Evolutionary conservation across 116 monocot genomes (phyloP), one percentile per base, ranked within the genome.

Genomic region (Posidonia oceanica): DNA sequence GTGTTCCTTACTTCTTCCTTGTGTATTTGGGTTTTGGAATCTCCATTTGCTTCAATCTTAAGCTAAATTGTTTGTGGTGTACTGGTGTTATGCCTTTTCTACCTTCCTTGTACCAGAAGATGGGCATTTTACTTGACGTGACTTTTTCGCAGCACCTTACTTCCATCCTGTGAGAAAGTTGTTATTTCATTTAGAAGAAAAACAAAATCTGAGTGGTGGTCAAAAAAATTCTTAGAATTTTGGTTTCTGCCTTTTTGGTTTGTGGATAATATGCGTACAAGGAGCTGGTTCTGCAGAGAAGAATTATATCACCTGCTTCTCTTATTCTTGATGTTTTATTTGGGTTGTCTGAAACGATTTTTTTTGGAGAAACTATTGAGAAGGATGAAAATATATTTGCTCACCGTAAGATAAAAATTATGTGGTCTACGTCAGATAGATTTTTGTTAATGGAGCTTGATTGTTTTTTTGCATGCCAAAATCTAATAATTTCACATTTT

Each of bases 31-130:
- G 5, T 4, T 71, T 71, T 39, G 70, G 40, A 70, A 58, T 59
- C 17, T 70, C 18, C 36, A 39, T 53, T 52, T 36, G 68, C 68
- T 68, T 68, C 15, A 54, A 23, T 44, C 53, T 14, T 68, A 22
- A 53, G 36, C 3, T 14, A 29, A 22, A 29, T 52, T 13, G 20
- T n/a, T 7, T 64, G 7, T 29, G 39, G 51, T 11, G 20, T 52
- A 18, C 1, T 54, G 3, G 4, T 12, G 5, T 6, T 52, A 37
- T 68, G 36, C 66, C 36, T 68, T 68, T 68, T n/a, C 16, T 67
- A 52, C n/a, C 21, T 51, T 3, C 8, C 52, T 12, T 53, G 53
- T 22, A 17, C 14, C 22, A 29, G 14, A 52, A 68, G 52, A 29
- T 68, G 21, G 21, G 13, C 4, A 8, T 68, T 36, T 68, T 29